A percentile compares a stretch with the other conserved stretches of the same genome.
Conservation (phyloP, 768 basidiomycete genomes). For the Multifurca ochricompacta region DNA sequence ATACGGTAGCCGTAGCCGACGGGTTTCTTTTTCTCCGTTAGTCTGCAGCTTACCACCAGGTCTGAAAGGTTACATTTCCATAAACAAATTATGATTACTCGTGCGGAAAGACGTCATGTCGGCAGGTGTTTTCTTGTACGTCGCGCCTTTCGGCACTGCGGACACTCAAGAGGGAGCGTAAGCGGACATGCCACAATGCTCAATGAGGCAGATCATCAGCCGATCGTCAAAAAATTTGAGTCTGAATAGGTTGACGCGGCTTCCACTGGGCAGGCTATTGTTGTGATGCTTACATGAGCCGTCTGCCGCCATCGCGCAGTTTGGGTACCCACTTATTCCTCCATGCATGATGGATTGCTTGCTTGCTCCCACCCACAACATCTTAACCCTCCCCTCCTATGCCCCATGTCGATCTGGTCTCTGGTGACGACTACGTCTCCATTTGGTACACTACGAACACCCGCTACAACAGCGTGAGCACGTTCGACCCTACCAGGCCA, state of each 20-base stretch:
- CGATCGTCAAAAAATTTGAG: constrained; percentile 2
- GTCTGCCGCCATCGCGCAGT: not conserved
- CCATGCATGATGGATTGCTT: too few relatives aligned
- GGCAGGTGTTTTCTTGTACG: not conserved
- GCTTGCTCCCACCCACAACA: not conserved
- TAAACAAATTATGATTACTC: not conserved
- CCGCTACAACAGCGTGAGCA: constrained; percentile 47
- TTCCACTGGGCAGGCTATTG: not conserved
- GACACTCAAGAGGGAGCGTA: not conserved
- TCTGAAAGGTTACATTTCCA: not conserved
- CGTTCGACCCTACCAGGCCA: constrained; percentile 57
- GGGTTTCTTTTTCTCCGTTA: not conserved
- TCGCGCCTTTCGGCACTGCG: not conserved
- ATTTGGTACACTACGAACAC: constrained; percentile 70
- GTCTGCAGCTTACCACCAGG: not conserved
- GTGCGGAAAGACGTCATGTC: not conserved
- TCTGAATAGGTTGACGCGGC: not conserved
- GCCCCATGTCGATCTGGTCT: constrained; percentile 63
- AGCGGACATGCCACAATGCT: not conserved
- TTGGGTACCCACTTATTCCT: not conserved
- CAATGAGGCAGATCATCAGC: not conserved
- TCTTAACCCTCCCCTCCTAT: constrained; percentile 28
- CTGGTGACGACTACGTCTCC: constrained; percentile 56
- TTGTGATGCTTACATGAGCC: constrained; percentile 10
- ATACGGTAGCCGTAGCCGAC: not conserved